Evolutionary conservation across 331 rosid genomes (phyloP).

Genomic region (Rosa hybrid): DNA sequence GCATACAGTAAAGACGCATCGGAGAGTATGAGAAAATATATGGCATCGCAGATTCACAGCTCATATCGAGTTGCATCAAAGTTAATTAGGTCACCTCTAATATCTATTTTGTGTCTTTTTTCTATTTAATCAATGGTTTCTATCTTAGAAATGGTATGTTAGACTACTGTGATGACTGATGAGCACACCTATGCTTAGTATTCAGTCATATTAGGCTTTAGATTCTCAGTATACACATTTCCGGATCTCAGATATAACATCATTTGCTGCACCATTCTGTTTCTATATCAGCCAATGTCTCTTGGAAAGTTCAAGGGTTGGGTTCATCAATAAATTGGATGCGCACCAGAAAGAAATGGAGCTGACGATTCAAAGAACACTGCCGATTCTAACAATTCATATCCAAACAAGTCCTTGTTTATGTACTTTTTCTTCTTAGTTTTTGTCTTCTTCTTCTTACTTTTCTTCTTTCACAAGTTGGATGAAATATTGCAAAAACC

Average conservation of each 20-base stretch:
- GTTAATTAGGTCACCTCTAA: not conserved
- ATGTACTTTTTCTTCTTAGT: too few relatives aligned
- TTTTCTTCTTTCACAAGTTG: too few relatives aligned
- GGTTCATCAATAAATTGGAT: not conserved
- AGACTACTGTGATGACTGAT: too few relatives aligned
- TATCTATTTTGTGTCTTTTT: too few relatives aligned
- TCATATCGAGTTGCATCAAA: not conserved
- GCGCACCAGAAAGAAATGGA: not conserved
- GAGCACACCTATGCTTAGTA: not conserved
- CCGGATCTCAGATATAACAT: too few relatives aligned
- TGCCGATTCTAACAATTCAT: not conserved
- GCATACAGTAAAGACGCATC: too few relatives aligned
- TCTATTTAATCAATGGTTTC: not conserved
- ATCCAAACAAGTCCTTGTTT: not conserved
- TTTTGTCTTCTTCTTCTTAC: too few relatives aligned
- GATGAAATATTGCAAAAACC: not conserved
- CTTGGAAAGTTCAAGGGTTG: not conserved
- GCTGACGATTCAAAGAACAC: not conserved
- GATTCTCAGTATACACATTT: too few relatives aligned
- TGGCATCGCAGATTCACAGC: too few relatives aligned
- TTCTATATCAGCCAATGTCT: too few relatives aligned
- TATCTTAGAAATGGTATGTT: not conserved
- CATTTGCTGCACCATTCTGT: too few relatives aligned
- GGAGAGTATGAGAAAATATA: too few relatives aligned
- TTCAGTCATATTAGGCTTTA: not conserved